These are phyloP conservation scores for Mycena epipterygia DNA, from an alignment of 768 basidiomycete species.

Conservation along the genomic window DNA sequence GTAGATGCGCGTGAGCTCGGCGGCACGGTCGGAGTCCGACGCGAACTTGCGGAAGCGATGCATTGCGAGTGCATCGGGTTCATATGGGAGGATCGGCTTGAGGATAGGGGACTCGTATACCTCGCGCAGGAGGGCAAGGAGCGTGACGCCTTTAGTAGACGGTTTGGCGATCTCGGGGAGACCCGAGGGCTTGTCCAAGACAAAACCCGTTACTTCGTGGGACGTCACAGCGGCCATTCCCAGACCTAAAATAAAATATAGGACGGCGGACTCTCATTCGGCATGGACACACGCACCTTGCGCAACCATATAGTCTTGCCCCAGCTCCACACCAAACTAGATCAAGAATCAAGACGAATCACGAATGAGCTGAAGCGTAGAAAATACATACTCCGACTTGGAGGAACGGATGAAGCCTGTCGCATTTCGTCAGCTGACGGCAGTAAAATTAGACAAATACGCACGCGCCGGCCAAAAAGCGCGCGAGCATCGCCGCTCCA, in stretches of 20 bases:
- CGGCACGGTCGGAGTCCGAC: conserved; percentile 44
- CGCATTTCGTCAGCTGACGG: too few species aligned
- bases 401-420: conserved; percentile 28
- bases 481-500: conserved; percentile 24
- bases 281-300: not conserved
- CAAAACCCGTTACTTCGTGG: not conserved
- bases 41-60: conserved; percentile 43
- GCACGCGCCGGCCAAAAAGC: conserved; percentile 27
- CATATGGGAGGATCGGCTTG: conserved; percentile 63
- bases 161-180: conserved; percentile 5
- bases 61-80: conserved; percentile 51
- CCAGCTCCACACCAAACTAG: conserved; percentile 32
- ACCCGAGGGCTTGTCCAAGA: conserved; percentile 18
- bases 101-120: conserved; percentile 65
- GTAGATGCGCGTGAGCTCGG: conserved; percentile 52
- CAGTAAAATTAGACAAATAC: not conserved
- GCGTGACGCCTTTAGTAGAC: conserved; percentile 47
- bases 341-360: not conserved
- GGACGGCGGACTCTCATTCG: too few species aligned
- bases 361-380: not conserved
- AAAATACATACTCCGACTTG: conserved; percentile 27
- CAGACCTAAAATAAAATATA: conserved; percentile 3
- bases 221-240: conserved; percentile 23
- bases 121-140: conserved; percentile 65
- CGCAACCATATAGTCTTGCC: conserved; percentile 29